Evolutionary conservation across 768 basidiomycete species (phyloP).

Genomic region (Melanogaster broomeanus): DNA sequence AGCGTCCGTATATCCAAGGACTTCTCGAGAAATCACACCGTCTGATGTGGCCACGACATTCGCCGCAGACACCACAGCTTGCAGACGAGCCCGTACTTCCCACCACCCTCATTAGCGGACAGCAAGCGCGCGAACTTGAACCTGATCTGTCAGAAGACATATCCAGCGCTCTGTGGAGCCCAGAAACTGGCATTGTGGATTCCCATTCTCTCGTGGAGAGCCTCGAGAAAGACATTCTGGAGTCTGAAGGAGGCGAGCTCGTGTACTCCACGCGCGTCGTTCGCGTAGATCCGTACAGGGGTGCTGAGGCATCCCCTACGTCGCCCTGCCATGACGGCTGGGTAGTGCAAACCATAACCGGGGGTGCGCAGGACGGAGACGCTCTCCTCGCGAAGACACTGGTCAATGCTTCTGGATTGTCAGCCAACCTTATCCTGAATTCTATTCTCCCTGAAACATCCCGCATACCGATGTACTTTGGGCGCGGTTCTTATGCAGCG

Average conservation of each 20-base stretch:
- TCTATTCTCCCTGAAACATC: constrained; percentile 56
- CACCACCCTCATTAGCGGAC: constrained; percentile 65
- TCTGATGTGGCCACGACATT: constrained; percentile 53
- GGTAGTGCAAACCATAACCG: constrained; percentile 82
- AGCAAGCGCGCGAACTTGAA: constrained; percentile 72
- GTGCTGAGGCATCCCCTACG: constrained; percentile 25
- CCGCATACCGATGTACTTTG: constrained; percentile 77
- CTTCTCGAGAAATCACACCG: constrained; percentile 63
- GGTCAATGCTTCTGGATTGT: constrained; percentile 83
- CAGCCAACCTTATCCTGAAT: constrained; percentile 71
- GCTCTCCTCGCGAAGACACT: constrained; percentile 73
- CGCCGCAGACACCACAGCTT: constrained; percentile 19
- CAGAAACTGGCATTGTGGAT: constrained; percentile 89
- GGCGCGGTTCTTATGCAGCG: constrained; percentile 83
- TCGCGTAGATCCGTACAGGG: constrained; percentile 69
- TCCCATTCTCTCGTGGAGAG: constrained; percentile 83
- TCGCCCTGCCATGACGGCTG: constrained; percentile 63
- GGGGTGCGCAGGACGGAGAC: constrained; percentile 49
- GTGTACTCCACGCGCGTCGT: constrained; percentile 83
- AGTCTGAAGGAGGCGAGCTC: constrained; percentile 67
- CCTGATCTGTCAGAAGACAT: constrained; percentile 80
- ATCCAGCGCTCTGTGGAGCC: constrained; percentile 73
- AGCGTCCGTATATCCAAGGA: constrained; percentile 67
- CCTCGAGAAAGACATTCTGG: constrained; percentile 78
- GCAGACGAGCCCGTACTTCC: constrained; percentile 48